These are phyloP conservation scores for Scheffersomyces spartinae DNA, from an alignment of 805 yeast species.

Conservation along the genomic window DNA sequence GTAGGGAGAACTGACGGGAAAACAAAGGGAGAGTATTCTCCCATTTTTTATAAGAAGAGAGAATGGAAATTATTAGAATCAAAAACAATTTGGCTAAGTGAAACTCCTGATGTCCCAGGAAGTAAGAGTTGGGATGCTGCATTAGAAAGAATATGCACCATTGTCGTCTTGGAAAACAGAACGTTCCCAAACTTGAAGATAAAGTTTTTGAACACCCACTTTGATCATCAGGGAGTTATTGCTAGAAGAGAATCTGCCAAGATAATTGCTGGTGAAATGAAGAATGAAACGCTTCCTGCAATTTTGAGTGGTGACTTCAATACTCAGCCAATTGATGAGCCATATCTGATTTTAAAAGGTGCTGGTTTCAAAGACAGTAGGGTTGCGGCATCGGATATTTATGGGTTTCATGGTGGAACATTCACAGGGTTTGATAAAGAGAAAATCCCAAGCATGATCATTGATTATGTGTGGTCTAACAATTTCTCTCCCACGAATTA, in stretches of 20 bases:
- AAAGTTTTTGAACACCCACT: conserved; percentile 30
- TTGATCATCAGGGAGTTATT: conserved; percentile 26
- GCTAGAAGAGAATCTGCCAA: conserved; percentile 24
- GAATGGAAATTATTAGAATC: conserved; percentile 14
- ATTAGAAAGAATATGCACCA: conserved; percentile 25
- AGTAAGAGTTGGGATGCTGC: conserved; percentile 39
- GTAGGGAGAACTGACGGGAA: conserved; percentile 21
- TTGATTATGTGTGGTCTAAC: conserved; percentile 37
- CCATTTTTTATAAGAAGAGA: conserved; percentile 12
- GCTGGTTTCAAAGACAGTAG: conserved; percentile 30
- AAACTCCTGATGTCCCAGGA: conserved; percentile 14
- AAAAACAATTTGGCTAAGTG: conserved; percentile 16
- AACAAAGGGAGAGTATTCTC: conserved; percentile 16
- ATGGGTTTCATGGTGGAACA: conserved; percentile 27
- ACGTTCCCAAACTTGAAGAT: conserved; percentile 16
- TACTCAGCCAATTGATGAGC: conserved; percentile 29
- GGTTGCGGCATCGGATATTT: conserved; percentile 11
- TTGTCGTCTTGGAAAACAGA: conserved; percentile 15
- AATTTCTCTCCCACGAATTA: no score
- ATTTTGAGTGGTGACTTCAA: conserved; percentile 33
- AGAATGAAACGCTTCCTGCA: conserved; percentile 20
- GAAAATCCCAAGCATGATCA: conserved; percentile 16
- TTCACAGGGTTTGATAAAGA: conserved; percentile 37
- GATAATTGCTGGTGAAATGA: conserved; percentile 22
- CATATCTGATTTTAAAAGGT: conserved; percentile 23